A percentile compares a stretch with the other conserved stretches of the same genome.
Conservation (phyloP, 208 protist genomes). For the Phytomonas sp. region DNA sequence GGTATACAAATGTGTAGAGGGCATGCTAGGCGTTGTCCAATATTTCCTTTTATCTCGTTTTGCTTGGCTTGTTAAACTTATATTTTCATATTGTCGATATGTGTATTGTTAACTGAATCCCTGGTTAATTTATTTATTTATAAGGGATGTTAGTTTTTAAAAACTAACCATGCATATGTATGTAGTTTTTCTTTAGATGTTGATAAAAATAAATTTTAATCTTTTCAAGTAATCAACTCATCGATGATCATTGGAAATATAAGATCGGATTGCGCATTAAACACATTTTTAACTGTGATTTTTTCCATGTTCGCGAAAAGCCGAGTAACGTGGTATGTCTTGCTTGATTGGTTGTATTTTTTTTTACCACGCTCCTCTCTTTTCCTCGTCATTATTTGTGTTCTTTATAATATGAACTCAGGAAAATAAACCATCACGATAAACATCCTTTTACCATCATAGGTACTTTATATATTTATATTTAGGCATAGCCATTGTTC, state of each 20-base stretch:
- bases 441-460: not conserved
- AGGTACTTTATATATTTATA: not conserved
- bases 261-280: not conserved
- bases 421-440: not conserved
- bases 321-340: not conserved
- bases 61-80: slow-evolving; percentile 1
- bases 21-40: not conserved
- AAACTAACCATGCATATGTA: not conserved
- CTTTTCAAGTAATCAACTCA: not conserved
- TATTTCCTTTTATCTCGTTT: slow-evolving; percentile 1
- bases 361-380: not conserved
- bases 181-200: not conserved
- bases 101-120: not conserved
- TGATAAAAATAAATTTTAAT: not conserved
- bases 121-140: not conserved
- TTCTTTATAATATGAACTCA: not conserved
- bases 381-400: not conserved
- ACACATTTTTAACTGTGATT: not conserved
- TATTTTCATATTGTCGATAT: slow-evolving; percentile 4
- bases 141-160: not conserved
- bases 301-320: not conserved
- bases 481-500: not conserved
- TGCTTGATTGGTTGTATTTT: not conserved
- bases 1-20: not conserved
- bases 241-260: not conserved